Evolutionary conservation across 2,329 filamentous ascomycete genomes (phyloP), one percentile per base, ranked within the genome.

Genomic region (Bipolaris cookei): DNA sequence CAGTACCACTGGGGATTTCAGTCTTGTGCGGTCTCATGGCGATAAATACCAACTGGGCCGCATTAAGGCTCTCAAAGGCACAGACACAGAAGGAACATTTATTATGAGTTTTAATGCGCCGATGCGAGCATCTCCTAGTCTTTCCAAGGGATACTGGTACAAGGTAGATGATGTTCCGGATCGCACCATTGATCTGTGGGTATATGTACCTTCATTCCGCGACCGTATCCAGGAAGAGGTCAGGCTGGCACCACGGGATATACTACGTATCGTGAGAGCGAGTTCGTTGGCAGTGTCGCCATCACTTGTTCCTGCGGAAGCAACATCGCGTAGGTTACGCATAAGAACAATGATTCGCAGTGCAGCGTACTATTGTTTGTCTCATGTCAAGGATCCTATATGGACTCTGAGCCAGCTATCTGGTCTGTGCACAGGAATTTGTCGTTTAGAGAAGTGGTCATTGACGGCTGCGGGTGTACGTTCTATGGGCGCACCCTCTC

Each of bases 91-190:
- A 14, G 37, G 46, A 16, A n/a, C 7, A 21, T 49, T 39, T 49
- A 14, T 49, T 14, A 49, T 49, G n/a, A 49, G 46, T 39, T 49
- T 49, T n/a, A 41, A 21, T 30, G 35, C 21, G 23, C 46, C 35
- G 28, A 49, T 49, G 21, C 6, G 3, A n/a, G 34, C 35, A 10
- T 20, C 46, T n/a, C 13, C n/a, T 11, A 49, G n/a, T 28, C 21
- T 14, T 28, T 14, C 16, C 3, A 49, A 39, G 14, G 46, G 35
- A 30, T 49, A 14, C 2, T 49, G 35, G 23, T 41, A 49, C n/a
- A 49, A 48, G 45, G 34, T 48, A 38, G 20, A 38, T 11, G 20
- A 48, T 32, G 34, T 38, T 11, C 45, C 34, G 10, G 45, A 48
- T 16, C 8, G 20, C 6, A 48, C 45, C 11, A 34, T 48, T n/a